Base-by-base conservation (phyloP, 768 basidiomycete species). In the Coprinopsis cinerea region DNA sequence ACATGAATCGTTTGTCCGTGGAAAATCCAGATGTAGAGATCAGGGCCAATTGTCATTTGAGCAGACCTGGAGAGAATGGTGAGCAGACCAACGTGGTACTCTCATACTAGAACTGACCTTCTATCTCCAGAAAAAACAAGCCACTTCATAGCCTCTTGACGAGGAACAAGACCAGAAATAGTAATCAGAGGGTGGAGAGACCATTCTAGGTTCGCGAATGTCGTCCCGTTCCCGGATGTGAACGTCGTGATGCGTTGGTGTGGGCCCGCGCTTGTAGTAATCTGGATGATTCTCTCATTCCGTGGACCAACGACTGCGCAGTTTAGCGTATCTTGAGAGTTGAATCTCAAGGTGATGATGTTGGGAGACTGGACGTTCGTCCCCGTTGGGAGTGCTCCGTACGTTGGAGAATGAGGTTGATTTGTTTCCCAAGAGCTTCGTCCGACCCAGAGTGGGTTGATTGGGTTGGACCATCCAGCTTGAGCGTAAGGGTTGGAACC, bases 401-500 rank as follows among this genome's bases (percentile, higher is more conserved):
- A 57, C 4, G 53, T 53, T 11, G 59, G 57, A 4, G 57, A 55
- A 13, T 43, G 35, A n/a, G 51, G 52, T 20, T 49, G 48, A 4
- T 41, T 40, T 10, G 42, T 40, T 10, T 46, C 44, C 39, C 54
- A 51, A 15, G 39, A 47, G 13, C 23, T 32, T 26, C 32, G 39
- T 9, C 41, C 35, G 15, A 34, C 44, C 14, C 26, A 23, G 25
- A 28, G 11, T 25, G 47, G 42, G 26, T 55, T 56, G n/a, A 49
- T 24, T 4, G 48, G 48, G 47, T 59, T 59, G 15, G 40, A 55
- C 60, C 57, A 61, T 0, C 52, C 60, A 13, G 51, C 60, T 51
- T 57, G 57, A 30, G 52, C 55, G 47, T 56, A 61, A 14, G 60
- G 60, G 43, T 61, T 61, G 2, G 41, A 44, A 18, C 48, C 54